Evolutionary conservation across 2,329 filamentous ascomycete species (phyloP).

Genomic region (Colletotrichum cuscutae): DNA sequence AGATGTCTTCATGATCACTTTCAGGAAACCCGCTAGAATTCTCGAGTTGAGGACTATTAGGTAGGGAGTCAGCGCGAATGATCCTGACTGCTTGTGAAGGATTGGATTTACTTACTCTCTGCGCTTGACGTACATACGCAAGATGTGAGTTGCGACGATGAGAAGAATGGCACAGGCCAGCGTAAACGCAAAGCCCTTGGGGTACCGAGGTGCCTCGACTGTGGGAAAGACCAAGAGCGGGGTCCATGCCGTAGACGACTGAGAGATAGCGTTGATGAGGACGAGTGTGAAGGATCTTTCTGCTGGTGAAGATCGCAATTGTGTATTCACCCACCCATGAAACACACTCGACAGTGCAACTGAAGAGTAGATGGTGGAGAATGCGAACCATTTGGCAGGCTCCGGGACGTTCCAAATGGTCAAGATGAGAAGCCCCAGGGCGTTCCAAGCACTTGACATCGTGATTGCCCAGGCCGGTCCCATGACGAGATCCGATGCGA

Average conservation of each 20-base stretch:
- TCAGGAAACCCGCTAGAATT: conserved; percentile 9
- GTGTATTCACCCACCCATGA: conserved; percentile 29
- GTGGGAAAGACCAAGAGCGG: conserved; percentile 61
- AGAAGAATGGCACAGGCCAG: conserved; percentile 23
- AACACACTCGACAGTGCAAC: conserved; percentile 23
- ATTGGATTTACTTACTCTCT: conserved; percentile 13
- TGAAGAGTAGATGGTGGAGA: conserved; percentile 48
- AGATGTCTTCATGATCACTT: conserved; percentile 1
- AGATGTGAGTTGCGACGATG: conserved; percentile 11
- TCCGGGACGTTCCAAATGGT: conserved; percentile 67
- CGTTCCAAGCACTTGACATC: conserved; percentile 20
- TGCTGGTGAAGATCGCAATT: conserved; percentile 13
- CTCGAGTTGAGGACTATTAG: conserved; percentile 16
- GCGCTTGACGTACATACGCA: conserved; percentile 22
- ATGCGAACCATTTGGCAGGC: conserved; percentile 62
- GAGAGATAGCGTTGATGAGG: conserved; percentile 51
- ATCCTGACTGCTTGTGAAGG: rapidly evolving
- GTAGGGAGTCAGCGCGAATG: neutral
- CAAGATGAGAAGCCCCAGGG: conserved; percentile 49
- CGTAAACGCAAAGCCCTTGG: conserved; percentile 56
- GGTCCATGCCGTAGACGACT: conserved; percentile 67
- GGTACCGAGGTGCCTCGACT: conserved; percentile 53
- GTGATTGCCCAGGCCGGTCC: conserved; percentile 46
- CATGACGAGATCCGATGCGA: conserved; percentile 27
- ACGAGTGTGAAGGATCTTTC: conserved; percentile 27